Base-by-base conservation (phyloP, 768 basidiomycete genomes). In the Gloeophyllum trabeum region DNA sequence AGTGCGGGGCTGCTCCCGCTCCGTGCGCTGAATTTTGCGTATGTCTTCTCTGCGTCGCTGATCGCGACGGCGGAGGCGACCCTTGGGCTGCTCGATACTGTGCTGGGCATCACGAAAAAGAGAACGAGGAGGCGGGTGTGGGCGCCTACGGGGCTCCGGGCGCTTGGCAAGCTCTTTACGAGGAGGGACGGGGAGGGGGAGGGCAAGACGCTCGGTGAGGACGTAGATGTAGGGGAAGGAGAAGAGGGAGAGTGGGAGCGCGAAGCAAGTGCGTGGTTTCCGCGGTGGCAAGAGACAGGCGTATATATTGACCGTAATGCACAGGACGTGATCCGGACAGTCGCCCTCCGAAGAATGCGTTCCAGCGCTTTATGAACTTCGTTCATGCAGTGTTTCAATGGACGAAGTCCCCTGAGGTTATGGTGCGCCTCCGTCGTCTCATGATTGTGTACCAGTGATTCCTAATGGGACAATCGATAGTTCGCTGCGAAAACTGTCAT, bases 401-500 rank as follows among this genome's bases (percentile, higher is more conserved):
- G 65, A 51, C 60, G 1, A 58, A 55, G 23, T 67, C 68, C 0
- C 54, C 69, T 0, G 61, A 70, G 43, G 71, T 61, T 14, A 28
- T 64, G 41, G 68, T 69, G 43, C 3, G 52, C 53, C 19, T 5
- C 18, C 28, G 12, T 22, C 18, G 38, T 37, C 19, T n/a, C 24
- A 28, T 14, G 23, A 19, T n/a, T 22, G 28, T n/a, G 18, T 34
- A 7, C 12, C 35, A 14, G 2, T 3, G 26, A 32, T 16, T 43
- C 35, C 46, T 14, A n/a, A n/a, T n/a, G n/a, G 7, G 6, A 35
- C 22, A 2, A 16, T 32, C 3, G n/a, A 6, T 39, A 71, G 58
- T 80, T 75, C 46, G 65, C 69, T 0, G 62, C 76, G 50, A 70
- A 73, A 54, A 71, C 71, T 45, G 64, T 62, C 0, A 24, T 75